These are phyloP conservation scores for Linum lewisii DNA, from an alignment of 345 rosid species.

Conservation along the genomic window DNA sequence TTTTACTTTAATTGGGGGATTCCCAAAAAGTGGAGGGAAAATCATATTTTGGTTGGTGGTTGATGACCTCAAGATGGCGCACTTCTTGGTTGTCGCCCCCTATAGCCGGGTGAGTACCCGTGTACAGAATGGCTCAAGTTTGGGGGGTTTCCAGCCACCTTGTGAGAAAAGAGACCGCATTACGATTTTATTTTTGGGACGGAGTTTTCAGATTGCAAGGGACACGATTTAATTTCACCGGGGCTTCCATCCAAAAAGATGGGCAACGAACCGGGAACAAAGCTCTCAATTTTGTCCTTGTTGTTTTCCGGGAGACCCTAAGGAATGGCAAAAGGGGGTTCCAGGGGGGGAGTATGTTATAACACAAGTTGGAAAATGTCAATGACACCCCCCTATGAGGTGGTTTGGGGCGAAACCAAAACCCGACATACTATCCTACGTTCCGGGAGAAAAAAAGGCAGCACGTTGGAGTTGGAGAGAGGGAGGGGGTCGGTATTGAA, in stretches of 20 bases:
- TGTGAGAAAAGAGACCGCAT: not conserved
- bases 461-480: too few species aligned
- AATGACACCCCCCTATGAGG: not conserved
- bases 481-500: too few species aligned
- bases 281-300: not conserved
- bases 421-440: not conserved
- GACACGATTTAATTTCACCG: not conserved
- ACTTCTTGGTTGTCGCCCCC: not conserved
- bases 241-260: not conserved
- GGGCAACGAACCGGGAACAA: not conserved
- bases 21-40: too few species aligned
- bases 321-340: not conserved
- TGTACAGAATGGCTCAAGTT: not conserved
- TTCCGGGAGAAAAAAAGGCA: not conserved
- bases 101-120: not conserved
- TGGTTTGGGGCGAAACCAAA: not conserved
- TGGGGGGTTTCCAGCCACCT: not conserved
- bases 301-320: not conserved
- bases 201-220: not conserved
- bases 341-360: slow-evolving; percentile 3
- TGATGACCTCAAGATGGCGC: too few species aligned
- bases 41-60: too few species aligned
- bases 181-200: not conserved
- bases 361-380: not conserved
- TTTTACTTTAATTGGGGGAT: not conserved